Evolutionary conservation across 169 alveolate species (phyloP), one percentile per base, ranked within the genome.

Genomic region (Eimeria acervulina): DNA sequence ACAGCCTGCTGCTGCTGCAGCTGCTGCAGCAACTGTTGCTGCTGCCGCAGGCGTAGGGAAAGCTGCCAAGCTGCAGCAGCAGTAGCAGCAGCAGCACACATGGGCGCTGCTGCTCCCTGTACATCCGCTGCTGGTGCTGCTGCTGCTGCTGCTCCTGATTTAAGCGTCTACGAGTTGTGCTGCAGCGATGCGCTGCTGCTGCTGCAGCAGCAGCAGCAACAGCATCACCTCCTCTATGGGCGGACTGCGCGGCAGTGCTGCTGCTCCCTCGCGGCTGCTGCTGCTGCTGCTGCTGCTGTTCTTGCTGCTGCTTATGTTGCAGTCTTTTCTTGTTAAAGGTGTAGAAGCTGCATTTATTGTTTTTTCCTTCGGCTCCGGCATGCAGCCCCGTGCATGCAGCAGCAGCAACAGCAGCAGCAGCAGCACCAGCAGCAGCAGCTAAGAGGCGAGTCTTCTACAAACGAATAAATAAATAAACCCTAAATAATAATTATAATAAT

Each of bases 211-310:
- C 74, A 4, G 74, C 74, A 4, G 74, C 74, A 4, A 12, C 36
- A 23, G 36, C 31, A n/a, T 2, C 74, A 12, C 38, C 83, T 6
- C 52, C 51, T 33, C 31, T 70, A 15, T 12, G 1, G 12, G 40
- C 15, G n/a, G n/a, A n/a, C n/a, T n/a, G n/a, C n/a, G n/a, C n/a
- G n/a, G n/a, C 74, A 4, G 74, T n/a, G 74, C 26, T 61, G 74
- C 74, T 61, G 74, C 74, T 17, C 28, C 31, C 36, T n/a, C 3
- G 74, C 74, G 6, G 74, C 74, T 61, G 74, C 74, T 61, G 74
- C 74, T 61, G 74, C 74, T 15, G 74, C 74, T 61, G 74, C 74
- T 61, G 74, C 74, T 61, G 74, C 28, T 61, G 26, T n/a, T 21
- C 10, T 5, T 61, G 74, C 74, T 61, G 74, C 31, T 61, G 74